phyloP scores from a whole-genome alignment of 305 asterid species.

The Rubia balearica region DNA sequence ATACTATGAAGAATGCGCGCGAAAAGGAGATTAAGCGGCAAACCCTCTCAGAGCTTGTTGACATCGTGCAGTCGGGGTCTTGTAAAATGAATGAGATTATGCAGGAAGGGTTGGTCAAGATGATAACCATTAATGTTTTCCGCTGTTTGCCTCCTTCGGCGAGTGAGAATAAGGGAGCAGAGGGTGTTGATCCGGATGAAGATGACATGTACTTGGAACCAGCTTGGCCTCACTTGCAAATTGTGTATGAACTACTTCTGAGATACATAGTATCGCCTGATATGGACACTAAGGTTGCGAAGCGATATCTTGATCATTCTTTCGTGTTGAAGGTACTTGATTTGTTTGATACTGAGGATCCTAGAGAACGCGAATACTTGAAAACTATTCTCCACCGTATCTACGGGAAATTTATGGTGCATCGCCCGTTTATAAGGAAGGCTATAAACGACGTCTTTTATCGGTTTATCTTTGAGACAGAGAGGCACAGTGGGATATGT shows the following conservation, averaged over 20 bases:
- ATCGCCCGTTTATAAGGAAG: conserved; percentile 77
- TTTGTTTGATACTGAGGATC: conserved; percentile 73
- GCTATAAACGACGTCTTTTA: conserved; percentile 59
- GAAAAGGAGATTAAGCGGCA: conserved; percentile 3
- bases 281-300: conserved; percentile 63
- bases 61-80: conserved; percentile 61
- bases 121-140: conserved; percentile 66
- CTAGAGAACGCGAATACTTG: conserved; percentile 83
- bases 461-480: conserved; percentile 69
- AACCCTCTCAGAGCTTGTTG: conserved; percentile 47
- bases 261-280: conserved; percentile 61
- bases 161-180: conserved; percentile 44
- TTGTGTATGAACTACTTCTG: conserved; percentile 60
- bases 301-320: conserved; percentile 67
- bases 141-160: conserved; percentile 63
- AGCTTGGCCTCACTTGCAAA: conserved; percentile 83
- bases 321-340: conserved; percentile 60
- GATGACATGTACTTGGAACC: conserved; percentile 79
- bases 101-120: conserved; percentile 77
- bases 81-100: conserved; percentile 78
- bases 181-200: conserved; percentile 65
- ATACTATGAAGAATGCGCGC: neutral
- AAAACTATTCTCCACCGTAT: conserved; percentile 81
- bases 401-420: conserved; percentile 89
- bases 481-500: conserved; percentile 62